Evolutionary conservation across 129 eudicot genomes (phyloP).

Genomic region (Pulicaria dysenterica): DNA sequence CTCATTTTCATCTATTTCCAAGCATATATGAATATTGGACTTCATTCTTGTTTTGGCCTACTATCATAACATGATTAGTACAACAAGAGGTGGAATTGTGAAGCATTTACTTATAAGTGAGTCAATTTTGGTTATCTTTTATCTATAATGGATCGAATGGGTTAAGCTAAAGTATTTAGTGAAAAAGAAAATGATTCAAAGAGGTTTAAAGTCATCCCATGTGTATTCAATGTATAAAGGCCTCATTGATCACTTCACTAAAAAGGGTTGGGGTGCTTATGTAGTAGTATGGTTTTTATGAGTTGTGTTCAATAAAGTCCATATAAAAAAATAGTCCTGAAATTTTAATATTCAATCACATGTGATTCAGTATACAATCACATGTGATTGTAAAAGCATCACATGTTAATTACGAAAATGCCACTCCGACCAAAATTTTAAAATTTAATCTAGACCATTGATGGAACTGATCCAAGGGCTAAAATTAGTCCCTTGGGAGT

Average conservation of each 20-base stretch:
- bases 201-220: neutral
- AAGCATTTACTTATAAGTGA: neutral
- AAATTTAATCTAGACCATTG: too few species aligned
- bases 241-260: too few species aligned
- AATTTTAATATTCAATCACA: too few species aligned
- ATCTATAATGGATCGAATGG: neutral
- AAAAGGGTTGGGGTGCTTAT: neutral
- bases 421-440: too few species aligned
- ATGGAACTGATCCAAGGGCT: too few species aligned
- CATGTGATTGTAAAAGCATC: too few species aligned
- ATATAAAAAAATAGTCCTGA: too few species aligned
- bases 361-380: too few species aligned
- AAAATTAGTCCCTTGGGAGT: neutral
- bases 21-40: constrained; percentile 15
- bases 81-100: neutral
- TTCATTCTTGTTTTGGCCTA: constrained; percentile 11
- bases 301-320: too few species aligned
- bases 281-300: neutral
- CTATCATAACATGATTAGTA: neutral
- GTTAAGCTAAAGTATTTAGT: neutral
- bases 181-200: neutral
- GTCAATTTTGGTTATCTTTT: neutral
- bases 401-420: too few species aligned
- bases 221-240: neutral
- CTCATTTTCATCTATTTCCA: too few species aligned